A percentile compares a stretch with the other conserved stretches of the same genome.
Conservation (phyloP, 1,284 basidiomycete species). For the Ganoderma resinaceum region DNA sequence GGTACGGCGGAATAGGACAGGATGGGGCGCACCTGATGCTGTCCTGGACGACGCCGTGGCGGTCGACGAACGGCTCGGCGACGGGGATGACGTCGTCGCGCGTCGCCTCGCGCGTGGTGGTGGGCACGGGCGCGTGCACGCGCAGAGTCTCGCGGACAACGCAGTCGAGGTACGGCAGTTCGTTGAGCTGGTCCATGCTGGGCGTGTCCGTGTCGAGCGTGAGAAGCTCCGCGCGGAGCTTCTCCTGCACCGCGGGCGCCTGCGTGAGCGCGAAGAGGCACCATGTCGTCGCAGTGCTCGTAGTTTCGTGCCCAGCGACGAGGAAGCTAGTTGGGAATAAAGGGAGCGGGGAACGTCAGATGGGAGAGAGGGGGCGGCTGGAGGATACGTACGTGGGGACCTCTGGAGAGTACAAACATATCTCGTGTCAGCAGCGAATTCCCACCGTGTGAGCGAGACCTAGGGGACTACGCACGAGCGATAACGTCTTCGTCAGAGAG, state of each 20-base stretch:
- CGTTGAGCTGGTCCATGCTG: conserved; percentile 65
- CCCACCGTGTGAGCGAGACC: too few species aligned
- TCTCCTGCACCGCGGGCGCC: conserved; percentile 62
- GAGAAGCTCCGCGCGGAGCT: conserved; percentile 73
- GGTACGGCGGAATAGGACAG: not conserved
- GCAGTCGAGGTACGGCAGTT: conserved; percentile 65
- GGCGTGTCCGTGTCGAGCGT: conserved; percentile 43
- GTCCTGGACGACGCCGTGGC: conserved; percentile 37
- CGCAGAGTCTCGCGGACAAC: conserved; percentile 78
- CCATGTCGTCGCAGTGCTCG: conserved; percentile 53
- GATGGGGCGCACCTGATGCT: conserved; percentile 35
- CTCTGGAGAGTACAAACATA: conserved; percentile 10
- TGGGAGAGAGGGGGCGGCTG: not conserved
- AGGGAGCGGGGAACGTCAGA: not conserved
- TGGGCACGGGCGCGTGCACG: conserved; percentile 66
- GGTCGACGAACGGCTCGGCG: conserved; percentile 39
- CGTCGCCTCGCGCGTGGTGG: conserved; percentile 56
- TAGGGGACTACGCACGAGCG: conserved; percentile 50
- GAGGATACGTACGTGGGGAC: conserved; percentile 20
- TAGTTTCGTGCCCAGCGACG: conserved; percentile 81
- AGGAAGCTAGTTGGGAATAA: conserved; percentile 52
- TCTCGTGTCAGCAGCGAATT: conserved; percentile 24
- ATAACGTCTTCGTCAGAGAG: conserved; percentile 63
- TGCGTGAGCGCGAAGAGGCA: conserved; percentile 69
- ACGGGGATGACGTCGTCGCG: conserved; percentile 56